Evolutionary conservation across 1,284 basidiomycete genomes (phyloP).

Genomic region (Leccinum pachyderme): DNA sequence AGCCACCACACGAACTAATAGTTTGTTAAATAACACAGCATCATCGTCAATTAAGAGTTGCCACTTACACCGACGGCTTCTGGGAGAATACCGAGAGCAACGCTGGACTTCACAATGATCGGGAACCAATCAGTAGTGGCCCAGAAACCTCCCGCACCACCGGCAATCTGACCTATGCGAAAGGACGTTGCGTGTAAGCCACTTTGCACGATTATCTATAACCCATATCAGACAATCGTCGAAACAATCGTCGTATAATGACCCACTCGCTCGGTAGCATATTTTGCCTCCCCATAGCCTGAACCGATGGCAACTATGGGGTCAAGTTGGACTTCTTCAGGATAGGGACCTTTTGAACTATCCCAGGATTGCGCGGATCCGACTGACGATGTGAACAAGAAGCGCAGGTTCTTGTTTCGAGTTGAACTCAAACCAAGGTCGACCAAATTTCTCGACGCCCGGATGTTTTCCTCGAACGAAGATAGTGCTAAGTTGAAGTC

Average conservation of each 20-base stretch:
- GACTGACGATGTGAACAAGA: conserved; percentile 35
- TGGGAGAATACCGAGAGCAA: not conserved
- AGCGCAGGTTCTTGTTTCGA: conserved; percentile 7
- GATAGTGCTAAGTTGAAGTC: conserved; percentile 41
- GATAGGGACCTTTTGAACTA: conserved; percentile 19
- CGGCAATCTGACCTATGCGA: not conserved
- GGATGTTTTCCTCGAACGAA: conserved; percentile 38
- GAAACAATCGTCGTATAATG: not conserved
- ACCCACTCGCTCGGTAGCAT: not conserved
- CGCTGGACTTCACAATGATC: not conserved
- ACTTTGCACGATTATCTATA: not conserved
- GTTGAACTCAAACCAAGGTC: conserved; percentile 30
- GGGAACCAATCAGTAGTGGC: not conserved
- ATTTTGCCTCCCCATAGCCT: conserved; percentile 28
- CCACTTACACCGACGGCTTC: not conserved
- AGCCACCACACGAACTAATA: not conserved
- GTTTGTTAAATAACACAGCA: not conserved
- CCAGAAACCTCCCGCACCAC: not conserved
- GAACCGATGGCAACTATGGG: conserved; percentile 16
- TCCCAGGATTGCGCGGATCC: conserved; percentile 26
- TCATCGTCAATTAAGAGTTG: not conserved
- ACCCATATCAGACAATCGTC: not conserved
- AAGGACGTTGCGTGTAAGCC: not conserved
- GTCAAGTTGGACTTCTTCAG: conserved; percentile 26
- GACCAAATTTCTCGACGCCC: conserved; percentile 37